These are phyloP conservation scores for Amaranthus tricolor DNA, from an alignment of 179 eudicot genomes.

Conservation along the genomic window DNA sequence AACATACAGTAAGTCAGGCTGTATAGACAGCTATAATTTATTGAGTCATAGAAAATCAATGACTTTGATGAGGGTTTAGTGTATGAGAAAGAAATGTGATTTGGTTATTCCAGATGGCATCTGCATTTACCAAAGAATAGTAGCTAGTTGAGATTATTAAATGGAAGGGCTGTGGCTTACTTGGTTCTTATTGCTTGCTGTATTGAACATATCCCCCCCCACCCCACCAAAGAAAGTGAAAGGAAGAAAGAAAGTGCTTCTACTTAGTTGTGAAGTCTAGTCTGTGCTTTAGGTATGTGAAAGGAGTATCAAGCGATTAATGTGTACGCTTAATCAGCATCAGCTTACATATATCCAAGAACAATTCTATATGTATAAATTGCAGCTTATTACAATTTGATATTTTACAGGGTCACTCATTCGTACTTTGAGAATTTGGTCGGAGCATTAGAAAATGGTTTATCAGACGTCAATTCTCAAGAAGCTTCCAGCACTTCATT, in stretches of 20 bases:
- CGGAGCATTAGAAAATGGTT: slow-evolving; percentile 69
- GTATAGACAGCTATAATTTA: not conserved
- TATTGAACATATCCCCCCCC: not conserved
- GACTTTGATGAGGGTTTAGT: not conserved
- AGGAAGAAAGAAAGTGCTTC: not conserved
- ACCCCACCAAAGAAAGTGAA: not conserved
- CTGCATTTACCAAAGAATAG: not conserved
- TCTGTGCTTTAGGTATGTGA: not conserved
- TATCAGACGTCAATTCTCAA: slow-evolving; percentile 57
- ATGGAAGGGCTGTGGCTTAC: not conserved
- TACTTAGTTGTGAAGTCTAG: not conserved
- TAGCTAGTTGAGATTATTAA: not conserved
- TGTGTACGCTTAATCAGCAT: not conserved
- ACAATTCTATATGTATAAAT: not conserved
- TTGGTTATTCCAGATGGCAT: not conserved
- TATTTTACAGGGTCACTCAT: slow-evolving; percentile 56
- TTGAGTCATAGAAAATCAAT: not conserved
- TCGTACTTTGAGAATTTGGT: slow-evolving; percentile 84
- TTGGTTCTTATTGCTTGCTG: not conserved
- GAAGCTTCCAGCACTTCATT: slow-evolving; percentile 39
- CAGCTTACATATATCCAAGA: not conserved
- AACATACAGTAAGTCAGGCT: not conserved
- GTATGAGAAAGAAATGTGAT: not conserved
- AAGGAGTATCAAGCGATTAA: not conserved
- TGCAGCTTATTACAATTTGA: not conserved